These are phyloP conservation scores for Phytophthora fragariaefolia DNA, from an alignment of 352 stramenopile species.

Conservation along the genomic window DNA sequence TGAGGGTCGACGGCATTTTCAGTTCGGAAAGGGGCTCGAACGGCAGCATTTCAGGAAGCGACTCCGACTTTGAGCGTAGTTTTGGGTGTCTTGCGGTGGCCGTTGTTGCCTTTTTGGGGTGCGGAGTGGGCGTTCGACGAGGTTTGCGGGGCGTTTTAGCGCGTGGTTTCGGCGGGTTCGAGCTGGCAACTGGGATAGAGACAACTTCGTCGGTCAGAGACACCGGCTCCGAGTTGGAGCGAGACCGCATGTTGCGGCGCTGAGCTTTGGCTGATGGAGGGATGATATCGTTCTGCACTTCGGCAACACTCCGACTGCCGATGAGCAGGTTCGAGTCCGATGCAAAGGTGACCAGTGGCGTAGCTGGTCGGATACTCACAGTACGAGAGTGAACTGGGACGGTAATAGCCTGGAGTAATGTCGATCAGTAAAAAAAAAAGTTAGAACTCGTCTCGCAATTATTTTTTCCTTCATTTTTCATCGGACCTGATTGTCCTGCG, in stretches of 20 bases:
- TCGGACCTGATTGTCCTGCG: constrained; percentile 44
- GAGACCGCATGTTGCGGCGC: constrained; percentile 52
- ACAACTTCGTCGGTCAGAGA: constrained; percentile 1
- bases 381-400: constrained; percentile 62
- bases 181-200: background rate
- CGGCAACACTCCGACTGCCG: constrained; percentile 15
- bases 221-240: constrained; percentile 86
- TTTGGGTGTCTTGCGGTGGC: constrained; percentile 39
- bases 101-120: constrained; percentile 28
- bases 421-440: background rate
- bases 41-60: constrained; percentile 41
- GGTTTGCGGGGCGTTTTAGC: constrained; percentile 39
- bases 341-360: constrained; percentile 31
- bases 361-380: constrained; percentile 69
- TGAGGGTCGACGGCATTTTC: constrained; percentile 35
- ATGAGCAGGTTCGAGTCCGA: constrained; percentile 12
- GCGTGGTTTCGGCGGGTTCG: constrained; percentile 2
- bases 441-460: background rate
- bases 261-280: constrained; percentile 38
- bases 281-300: constrained; percentile 7
- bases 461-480: background rate
- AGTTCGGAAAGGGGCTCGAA: constrained; percentile 40
- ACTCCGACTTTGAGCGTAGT: constrained; percentile 71
- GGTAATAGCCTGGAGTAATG: constrained; percentile 35
- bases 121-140: constrained; percentile 44